Percentiles rank a stretch among this genome's conserved stretches.
Conservation (phyloP, 305 asterid species). For the Fraxinus sp. region DNA sequence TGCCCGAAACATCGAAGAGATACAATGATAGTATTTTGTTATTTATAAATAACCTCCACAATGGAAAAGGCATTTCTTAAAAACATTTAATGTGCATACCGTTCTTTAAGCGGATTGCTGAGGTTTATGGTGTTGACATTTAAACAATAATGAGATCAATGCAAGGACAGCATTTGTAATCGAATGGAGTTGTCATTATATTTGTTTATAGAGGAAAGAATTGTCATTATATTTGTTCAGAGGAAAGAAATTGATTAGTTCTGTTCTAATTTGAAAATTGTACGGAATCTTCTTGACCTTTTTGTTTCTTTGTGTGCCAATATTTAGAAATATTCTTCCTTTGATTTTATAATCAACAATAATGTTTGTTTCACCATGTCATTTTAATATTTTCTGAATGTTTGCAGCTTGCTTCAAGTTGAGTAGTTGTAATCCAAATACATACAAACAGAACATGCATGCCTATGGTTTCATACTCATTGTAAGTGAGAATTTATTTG, state of each 20-base stretch:
- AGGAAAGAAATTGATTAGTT: not conserved
- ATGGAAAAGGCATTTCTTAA: conserved; percentile 2
- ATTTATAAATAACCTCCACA: conserved; percentile 10
- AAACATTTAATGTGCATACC: not conserved
- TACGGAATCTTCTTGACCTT: not conserved
- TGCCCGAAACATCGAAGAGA: not conserved
- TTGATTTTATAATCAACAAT: not conserved
- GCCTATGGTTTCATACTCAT: conserved; percentile 71
- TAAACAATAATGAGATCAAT: not conserved
- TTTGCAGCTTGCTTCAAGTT: conserved; percentile 84
- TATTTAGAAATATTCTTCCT: conserved; percentile 14
- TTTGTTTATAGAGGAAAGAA: no score
- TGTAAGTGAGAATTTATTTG: conserved; percentile 53
- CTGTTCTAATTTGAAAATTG: not conserved
- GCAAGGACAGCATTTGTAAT: not conserved
- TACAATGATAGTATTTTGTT: conserved; percentile 1
- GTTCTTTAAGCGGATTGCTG: not conserved
- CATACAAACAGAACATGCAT: conserved; percentile 72
- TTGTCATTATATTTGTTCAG: conserved; percentile 13
- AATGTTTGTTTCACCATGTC: conserved; percentile 22
- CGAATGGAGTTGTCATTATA: not conserved
- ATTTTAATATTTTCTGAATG: conserved; percentile 28
- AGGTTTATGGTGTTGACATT: not conserved
- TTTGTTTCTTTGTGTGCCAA: not conserved
- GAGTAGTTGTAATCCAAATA: conserved; percentile 66